Evolutionary conservation across 2,329 filamentous ascomycete genomes (phyloP), one percentile per base, ranked within the genome.

Genomic region (Beauveria bassiana): DNA sequence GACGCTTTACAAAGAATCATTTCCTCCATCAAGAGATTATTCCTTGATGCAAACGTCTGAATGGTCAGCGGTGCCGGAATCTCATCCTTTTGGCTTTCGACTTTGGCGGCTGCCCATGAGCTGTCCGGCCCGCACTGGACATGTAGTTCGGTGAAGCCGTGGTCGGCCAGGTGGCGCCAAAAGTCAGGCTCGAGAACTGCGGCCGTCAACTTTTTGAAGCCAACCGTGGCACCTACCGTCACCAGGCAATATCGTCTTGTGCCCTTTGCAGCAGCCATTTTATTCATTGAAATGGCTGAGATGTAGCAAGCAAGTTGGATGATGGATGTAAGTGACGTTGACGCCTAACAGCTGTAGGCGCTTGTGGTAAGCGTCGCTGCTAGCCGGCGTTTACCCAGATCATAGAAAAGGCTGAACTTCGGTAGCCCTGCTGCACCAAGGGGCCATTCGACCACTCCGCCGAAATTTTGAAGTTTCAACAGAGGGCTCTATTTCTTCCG

Each of bases 201-300:
- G 49, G 81, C 75, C 61, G 96, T 82, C 2, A 99, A 83, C 7
- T 80, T 74, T 58, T 82, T 79, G 74, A 99, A 99, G 22, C 88
- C 84, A 18, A 93, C 92, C 0, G 93, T 99, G 6, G 95, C 93
- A 61, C 95, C 95, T 34, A 96, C 89, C 0, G 95, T 98, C 61
- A 97, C 88, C 66, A 99, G 90, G 71, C 90, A 95, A 59, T 77
- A 71, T 40, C 73, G 71, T 28, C 70, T 62, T 8, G 31, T 12
- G 43, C 3, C 31, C 42, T 43, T 50, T 28, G 22, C 34, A 10
- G 51, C 43, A n/a, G 59, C 20, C 59, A 61, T 61, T 61, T 49
- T 43, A 43, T 42, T 22, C 26, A 46, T 46, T 9, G 18, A 28
- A 43, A 31, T 14, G 9, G 31, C 5, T 38, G 40, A 22, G 31